Base-by-base conservation (phyloP, 495 filamentous ascomycete species). In the Penicillium fimorum region DNA sequence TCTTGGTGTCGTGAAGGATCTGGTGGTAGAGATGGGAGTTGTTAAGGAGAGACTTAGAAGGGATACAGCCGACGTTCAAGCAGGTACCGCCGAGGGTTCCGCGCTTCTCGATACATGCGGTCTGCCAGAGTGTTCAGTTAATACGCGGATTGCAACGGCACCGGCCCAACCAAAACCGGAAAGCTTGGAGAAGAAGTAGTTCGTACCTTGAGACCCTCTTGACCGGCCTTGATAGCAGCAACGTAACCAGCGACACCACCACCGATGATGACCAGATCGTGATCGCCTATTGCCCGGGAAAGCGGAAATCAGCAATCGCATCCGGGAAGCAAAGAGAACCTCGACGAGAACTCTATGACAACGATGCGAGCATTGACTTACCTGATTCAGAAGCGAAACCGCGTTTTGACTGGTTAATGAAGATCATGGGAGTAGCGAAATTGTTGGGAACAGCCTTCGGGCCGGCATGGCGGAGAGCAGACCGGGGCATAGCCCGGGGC, bases 1-100 rank as follows among this genome's bases (percentile, higher is more conserved):
- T 87, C 80, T 97, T 96, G 50, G 89, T 91, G 79, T 98, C 94
- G 79, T 98, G 94, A 42, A 93, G 86, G 66, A 97, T 88, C 78
- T 92, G 88, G 81, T 98, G 94, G 84, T 97, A 97, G 50, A 98
- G 85, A 74, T 96, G 90, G 61, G 95, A 96, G 82, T 97, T 98
- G 86, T 98, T 97, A 71, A 98, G 90, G 64, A 98, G 90, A 46
- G 94, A 97, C 77, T 98, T 98, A 55, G 94, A 97, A 44, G 94
- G 94, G 67, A 98, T 98, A 78, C 94, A 98, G 76, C 94, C 94
- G 71, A 98, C 94, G 78, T 98, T 98, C 65, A 98, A 80, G 81
- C 94, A 98, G 60, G 94, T 98, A 67, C 94, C 94, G 63, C 94
- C 94, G 64, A 98, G 87, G 55, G 84, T 82, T 62, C 92, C 94